Percentiles rank a stretch among this genome's conserved stretches.
These are phyloP conservation scores for Boletus subparvulus DNA, from an alignment of 768 basidiomycete species.

Conservation along the genomic window DNA sequence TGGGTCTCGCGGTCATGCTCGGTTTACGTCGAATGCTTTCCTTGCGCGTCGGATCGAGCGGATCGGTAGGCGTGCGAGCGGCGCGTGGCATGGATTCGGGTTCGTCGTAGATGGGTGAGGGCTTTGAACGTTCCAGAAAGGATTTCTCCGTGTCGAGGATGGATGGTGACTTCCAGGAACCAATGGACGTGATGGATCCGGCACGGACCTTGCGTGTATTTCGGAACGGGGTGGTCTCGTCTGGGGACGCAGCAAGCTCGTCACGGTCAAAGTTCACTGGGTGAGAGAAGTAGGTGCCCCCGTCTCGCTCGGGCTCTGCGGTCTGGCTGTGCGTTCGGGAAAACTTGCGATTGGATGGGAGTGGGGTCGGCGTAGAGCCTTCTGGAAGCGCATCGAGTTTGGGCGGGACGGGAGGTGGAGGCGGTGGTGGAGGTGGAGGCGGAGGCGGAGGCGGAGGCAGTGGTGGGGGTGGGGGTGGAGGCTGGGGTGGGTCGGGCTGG, in stretches of 20 bases:
- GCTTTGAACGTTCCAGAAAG: constrained; percentile 21
- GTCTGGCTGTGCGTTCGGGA: constrained; percentile 19
- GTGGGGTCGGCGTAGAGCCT: neutral
- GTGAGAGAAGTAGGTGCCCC: constrained; percentile 17
- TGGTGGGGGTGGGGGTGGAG: neutral
- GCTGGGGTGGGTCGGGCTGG: constrained; percentile 2
- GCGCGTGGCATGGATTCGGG: constrained; percentile 26
- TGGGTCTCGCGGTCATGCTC: constrained; percentile 34
- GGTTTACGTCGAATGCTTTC: constrained; percentile 35
- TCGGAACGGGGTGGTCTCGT: constrained; percentile 18
- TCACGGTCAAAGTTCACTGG: constrained; percentile 18
- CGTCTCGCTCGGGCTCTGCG: constrained; percentile 27
- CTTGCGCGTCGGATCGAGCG: constrained; percentile 22
- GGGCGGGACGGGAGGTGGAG: neutral
- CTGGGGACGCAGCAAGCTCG: constrained; percentile 17
- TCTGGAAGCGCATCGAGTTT: constrained; percentile 11
- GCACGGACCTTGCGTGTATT: constrained; percentile 23
- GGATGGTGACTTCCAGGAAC: constrained; percentile 29
- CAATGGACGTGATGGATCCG: constrained; percentile 26
- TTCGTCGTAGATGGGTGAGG: constrained; percentile 27
- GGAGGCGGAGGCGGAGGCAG: neutral
- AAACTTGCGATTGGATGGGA: constrained; percentile 15
- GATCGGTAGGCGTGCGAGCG: constrained; percentile 22
- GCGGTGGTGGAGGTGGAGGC: neutral
- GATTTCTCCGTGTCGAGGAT: constrained; percentile 23